Evolutionary conservation across 345 rosid species (phyloP), one percentile per base, ranked within the genome.

Genomic region (Salix udensis): DNA sequence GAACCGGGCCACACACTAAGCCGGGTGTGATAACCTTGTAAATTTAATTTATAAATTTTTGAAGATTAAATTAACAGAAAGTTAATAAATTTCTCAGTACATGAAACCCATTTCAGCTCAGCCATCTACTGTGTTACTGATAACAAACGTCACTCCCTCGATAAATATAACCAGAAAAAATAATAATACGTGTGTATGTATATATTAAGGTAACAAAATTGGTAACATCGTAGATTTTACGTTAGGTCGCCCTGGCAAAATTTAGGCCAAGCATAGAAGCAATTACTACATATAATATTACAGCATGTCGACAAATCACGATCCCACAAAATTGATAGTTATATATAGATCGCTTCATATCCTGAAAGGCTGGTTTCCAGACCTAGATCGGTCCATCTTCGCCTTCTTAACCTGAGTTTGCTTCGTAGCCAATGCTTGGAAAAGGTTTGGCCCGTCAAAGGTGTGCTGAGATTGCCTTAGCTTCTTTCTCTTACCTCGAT

Each of bases 401-500:
- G 84, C 78, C 85, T 83, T 86, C 83, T 85, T 88, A 15, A 79
- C 60, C 65, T 83, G 82, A 39, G 75, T 67, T 83, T 85, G 89
- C 83, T 82, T 80, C 3, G 86, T 66, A 4, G 97, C 91, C 24
- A 88, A 6, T 84, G 77, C 82, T 83, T 93, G 99, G 92, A 96
- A 96, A 65, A 76, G 92, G 85, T 93, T 96, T 37, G 89, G 88
- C 39, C 94, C 94, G 11, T 76, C 84, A 68, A 88, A 86, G 53
- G 69, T 46, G 36, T 82, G 88, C 77, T 80, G 86, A 19, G 83
- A 77, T 0, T 31, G 70, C 81, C 88, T 87, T 62, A 91, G 72
- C 85, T 96, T 96, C 91, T 91, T 96, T 82, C 91, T 88, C 89
- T 84, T 96, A 21, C 99, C 99, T n/a, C 82, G 86, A 75, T 96